These are phyloP conservation scores for Cordyceps farinosa DNA, from an alignment of 2,329 filamentous ascomycete species.

Conservation along the genomic window DNA sequence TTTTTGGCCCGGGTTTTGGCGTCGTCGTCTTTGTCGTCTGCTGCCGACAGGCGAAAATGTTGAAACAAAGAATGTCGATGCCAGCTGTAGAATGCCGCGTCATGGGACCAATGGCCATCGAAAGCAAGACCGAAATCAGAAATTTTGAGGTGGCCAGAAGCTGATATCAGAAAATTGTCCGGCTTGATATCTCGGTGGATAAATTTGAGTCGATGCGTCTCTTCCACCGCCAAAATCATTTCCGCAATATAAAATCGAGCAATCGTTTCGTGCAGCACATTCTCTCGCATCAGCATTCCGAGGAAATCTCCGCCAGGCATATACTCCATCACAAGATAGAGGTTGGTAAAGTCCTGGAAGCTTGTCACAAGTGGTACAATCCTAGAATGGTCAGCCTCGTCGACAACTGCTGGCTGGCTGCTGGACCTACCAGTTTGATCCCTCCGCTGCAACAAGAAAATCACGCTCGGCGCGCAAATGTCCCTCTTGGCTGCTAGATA, in stretches of 20 bases:
- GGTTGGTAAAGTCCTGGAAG: constrained; percentile 78
- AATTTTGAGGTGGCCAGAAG: constrained; percentile 87
- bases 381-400: constrained; percentile 40
- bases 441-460: constrained; percentile 83
- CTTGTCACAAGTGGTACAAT: constrained; percentile 82
- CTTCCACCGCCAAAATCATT: constrained; percentile 93
- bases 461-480: constrained; percentile 89
- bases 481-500: constrained; percentile 85
- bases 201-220: constrained; percentile 81
- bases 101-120: constrained; percentile 91
- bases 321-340: constrained; percentile 97
- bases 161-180: constrained; percentile 91
- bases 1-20: constrained; percentile 33
- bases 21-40: constrained; percentile 67
- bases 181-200: constrained; percentile 97
- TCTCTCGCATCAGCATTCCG: constrained; percentile 78
- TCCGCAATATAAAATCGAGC: constrained; percentile 88
- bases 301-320: constrained; percentile 97
- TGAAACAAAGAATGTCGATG: constrained; percentile 75
- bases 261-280: constrained; percentile 72
- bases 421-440: constrained; percentile 65
- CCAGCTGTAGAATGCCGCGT: constrained; percentile 79
- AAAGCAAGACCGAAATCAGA: constrained; percentile 96
- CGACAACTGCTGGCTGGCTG: not conserved
- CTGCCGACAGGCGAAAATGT: constrained; percentile 69